Evolutionary conservation across 129 eudicot genomes (phyloP).

Genomic region (Solidago caesia): DNA sequence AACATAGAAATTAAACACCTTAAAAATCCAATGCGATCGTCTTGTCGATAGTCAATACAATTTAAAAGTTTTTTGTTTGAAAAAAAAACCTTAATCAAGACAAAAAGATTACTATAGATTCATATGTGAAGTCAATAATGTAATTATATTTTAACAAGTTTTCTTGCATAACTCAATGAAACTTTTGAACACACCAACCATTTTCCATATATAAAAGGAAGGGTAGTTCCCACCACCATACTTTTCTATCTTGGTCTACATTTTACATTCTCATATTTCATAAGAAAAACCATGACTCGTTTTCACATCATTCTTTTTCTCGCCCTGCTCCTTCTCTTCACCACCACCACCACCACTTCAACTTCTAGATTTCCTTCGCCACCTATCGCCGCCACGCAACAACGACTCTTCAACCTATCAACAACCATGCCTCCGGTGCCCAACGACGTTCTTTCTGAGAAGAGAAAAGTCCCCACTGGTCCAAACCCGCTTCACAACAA

Average conservation of each 20-base stretch:
- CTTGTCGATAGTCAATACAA: too few species aligned
- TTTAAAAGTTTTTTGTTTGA: too few species aligned
- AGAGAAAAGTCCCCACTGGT: conserved; percentile 37
- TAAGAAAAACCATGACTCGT: conserved; percentile 23
- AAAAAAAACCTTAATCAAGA: too few species aligned
- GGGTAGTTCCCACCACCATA: conserved; percentile 30
- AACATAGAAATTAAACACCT: too few species aligned
- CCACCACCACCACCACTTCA: conserved; percentile 18
- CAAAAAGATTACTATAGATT: too few species aligned
- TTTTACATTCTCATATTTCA: conserved; percentile 19
- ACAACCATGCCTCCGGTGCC: conserved; percentile 31
- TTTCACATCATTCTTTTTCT: conserved; percentile 35
- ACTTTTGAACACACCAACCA: conserved; percentile 26
- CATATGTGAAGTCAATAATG: too few species aligned
- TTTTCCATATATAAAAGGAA: conserved; percentile 30
- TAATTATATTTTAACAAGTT: not conserved
- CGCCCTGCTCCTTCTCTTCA: conserved; percentile 16
- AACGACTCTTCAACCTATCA: conserved; percentile 27
- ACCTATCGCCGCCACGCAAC: not conserved
- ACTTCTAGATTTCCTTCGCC: conserved; percentile 21
- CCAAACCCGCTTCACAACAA: conserved; percentile 43
- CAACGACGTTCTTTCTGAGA: conserved; percentile 21
- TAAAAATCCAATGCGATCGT: too few species aligned
- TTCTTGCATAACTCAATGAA: conserved; percentile 15
- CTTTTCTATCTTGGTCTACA: conserved; percentile 28